Evolutionary conservation across 192 early-diverging fungal genomes (phyloP), one percentile per base, ranked within the genome.

Genomic region (Irineochytrium annulatum): DNA sequence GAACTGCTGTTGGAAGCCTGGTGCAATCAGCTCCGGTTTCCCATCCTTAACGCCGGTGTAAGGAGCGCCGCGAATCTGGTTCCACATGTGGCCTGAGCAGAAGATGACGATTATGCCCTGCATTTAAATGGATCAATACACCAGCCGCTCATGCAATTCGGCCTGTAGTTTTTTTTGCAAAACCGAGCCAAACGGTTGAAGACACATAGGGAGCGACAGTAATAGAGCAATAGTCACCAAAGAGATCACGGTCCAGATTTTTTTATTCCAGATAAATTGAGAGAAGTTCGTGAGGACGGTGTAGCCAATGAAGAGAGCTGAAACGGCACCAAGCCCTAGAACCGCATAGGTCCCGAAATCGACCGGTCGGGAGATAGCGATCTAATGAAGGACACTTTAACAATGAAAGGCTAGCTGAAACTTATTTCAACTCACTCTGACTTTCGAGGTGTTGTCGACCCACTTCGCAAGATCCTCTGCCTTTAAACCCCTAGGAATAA

Each of bases 51-150:
- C 59, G 2, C 77, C 75, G 11, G 80, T 72, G 55, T 86, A 90
- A 30, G 87, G 86, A 3, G 88, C 79, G 31, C 72, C 74, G n/a
- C 87, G 85, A 57, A 92, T 92, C 52, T 84, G 80, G 68, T 92
- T 90, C 87, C 86, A 90, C 90, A 92, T 92, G 56, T 87, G 82
- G 32, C 90, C 90, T 27, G 86, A 87, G 54, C 78, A 87, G 78
- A 89, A 85, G 48, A 86, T 57, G n/a, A 88, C 67, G 27, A 87
- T 82, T 32, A 68, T 77, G 17, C 78, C 57, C 83, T 87, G 51
- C 19, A 49, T 0, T n/a, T n/a, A n/a, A n/a, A n/a, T n/a, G n/a
- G n/a, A n/a, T n/a, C n/a, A n/a, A n/a, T 34, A 61, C 19, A 61
- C 28, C 17, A 34, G 43, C 30, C n/a, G 43, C 0, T 22, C 43